A percentile compares a stretch with the other conserved stretches of the same genome.
Evolutionary conservation across 306 rosid genomes (phyloP).

Genomic region (Potentilla sterilis): DNA sequence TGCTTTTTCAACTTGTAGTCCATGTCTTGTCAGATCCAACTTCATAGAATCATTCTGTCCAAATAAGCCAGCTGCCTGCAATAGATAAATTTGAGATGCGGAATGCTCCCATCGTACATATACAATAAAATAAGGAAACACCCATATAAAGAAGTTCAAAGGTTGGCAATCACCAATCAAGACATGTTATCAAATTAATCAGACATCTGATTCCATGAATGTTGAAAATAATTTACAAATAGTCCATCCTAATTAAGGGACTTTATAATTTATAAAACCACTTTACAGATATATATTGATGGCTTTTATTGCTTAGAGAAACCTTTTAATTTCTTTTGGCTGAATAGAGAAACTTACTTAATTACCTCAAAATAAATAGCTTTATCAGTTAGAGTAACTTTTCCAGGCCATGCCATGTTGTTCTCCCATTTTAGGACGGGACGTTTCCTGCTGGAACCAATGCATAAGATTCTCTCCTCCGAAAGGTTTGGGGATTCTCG

Average conservation of each 20-base stretch:
- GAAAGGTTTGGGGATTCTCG: conserved; percentile 54
- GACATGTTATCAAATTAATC: background rate
- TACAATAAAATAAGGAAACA: background rate
- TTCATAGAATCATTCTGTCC: conserved; percentile 62
- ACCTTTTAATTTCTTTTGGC: background rate
- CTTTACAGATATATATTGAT: background rate
- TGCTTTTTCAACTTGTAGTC: conserved; percentile 65
- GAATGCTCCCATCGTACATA: conserved; percentile 16
- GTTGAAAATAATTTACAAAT: too few species aligned
- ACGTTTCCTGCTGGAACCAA: conserved; percentile 74
- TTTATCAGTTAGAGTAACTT: conserved; percentile 80
- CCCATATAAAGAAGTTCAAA: background rate
- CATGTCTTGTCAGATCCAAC: conserved; percentile 71
- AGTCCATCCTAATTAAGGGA: too few species aligned
- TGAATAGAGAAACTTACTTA: conserved; percentile 6
- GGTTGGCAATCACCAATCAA: background rate
- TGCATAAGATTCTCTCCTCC: conserved; percentile 71
- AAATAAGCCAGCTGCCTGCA: conserved; percentile 67
- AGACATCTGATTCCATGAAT: background rate
- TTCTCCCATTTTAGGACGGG: conserved; percentile 97
- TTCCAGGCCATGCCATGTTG: conserved; percentile 96
- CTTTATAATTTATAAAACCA: background rate
- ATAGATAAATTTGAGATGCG: conserved; percentile 25
- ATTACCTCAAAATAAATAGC: conserved; percentile 94
- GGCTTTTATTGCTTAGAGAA: background rate